These are phyloP conservation scores for Obba rivulosa DNA, from an alignment of 768 basidiomycete species.

Conservation along the genomic window DNA sequence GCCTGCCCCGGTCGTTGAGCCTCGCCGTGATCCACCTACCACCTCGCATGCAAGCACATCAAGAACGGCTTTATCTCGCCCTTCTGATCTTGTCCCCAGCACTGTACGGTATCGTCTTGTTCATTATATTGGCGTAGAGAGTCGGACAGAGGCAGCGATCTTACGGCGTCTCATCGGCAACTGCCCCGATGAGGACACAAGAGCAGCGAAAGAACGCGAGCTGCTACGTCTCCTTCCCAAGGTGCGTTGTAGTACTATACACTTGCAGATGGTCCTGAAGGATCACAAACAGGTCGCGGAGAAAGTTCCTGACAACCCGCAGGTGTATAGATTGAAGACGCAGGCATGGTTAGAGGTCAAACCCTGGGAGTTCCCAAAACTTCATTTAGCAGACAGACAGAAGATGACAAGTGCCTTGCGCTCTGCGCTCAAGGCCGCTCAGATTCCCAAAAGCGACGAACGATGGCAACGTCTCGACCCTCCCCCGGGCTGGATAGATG, in stretches of 20 bases:
- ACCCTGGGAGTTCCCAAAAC: constrained; percentile 54
- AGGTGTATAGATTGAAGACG: constrained; percentile 50
- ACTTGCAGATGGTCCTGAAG: background rate
- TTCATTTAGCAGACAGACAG: constrained; percentile 43
- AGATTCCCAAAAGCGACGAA: constrained; percentile 55
- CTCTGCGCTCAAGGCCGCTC: constrained; percentile 39
- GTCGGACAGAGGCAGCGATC: no score
- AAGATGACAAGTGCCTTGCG: constrained; percentile 50
- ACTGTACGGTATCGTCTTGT: no score
- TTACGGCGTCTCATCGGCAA: no score
- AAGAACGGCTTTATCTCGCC: constrained; percentile 3
- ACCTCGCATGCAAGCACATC: background rate
- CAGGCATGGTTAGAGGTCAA: constrained; percentile 64
- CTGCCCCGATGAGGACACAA: no score
- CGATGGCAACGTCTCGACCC: constrained; percentile 44
- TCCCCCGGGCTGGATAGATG: no score
- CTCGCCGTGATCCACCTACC: constrained; percentile 10
- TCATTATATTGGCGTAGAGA: no score
- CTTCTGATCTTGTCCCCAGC: no score
- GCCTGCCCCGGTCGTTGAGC: background rate
- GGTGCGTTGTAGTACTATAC: constrained; percentile 29
- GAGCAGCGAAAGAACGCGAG: no score
- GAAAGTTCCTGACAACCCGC: constrained; percentile 29
- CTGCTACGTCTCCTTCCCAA: constrained; percentile 38
- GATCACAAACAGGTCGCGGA: constrained; percentile 44